Percentiles rank a stretch among this genome's conserved stretches.
phyloP scores from a whole-genome alignment of 2,329 filamentous ascomycete genomes.

The Hansfordia pulvinata region DNA sequence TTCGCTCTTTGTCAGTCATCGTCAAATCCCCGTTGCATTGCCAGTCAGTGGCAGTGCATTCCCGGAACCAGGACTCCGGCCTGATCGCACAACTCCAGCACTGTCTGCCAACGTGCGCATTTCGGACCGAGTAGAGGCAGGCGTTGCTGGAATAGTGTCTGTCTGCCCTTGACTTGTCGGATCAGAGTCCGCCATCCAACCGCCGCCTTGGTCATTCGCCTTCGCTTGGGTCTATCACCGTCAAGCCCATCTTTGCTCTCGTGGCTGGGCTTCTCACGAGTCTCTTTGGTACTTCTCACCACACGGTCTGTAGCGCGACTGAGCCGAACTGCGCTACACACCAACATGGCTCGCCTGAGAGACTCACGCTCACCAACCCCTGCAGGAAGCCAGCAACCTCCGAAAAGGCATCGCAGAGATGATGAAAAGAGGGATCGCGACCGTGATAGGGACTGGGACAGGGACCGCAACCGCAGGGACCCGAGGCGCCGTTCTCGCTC shows the following conservation, averaged over 20 bases:
- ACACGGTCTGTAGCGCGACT: constrained; percentile 20
- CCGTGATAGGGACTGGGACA: constrained; percentile 30
- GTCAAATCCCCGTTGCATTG: too few species aligned
- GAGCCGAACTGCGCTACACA: constrained; percentile 17
- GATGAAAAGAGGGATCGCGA: constrained; percentile 42
- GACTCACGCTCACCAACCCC: constrained; percentile 81
- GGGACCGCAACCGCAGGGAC: constrained; percentile 34
- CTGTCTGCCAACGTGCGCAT: too few species aligned
- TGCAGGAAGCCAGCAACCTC: constrained; percentile 72
- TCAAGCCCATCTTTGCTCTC: constrained; percentile 7
- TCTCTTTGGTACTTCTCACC: constrained; percentile 21
- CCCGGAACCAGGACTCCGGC: too few species aligned
- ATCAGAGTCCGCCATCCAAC: not conserved
- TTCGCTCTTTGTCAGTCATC: too few species aligned
- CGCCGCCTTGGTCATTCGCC: not conserved
- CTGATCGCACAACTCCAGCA: too few species aligned
- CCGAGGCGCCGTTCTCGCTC: constrained; percentile 44
- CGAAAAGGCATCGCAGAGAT: constrained; percentile 53
- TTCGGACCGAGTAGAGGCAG: too few species aligned
- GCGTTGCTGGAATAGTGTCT: too few species aligned
- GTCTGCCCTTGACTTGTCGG: too few species aligned
- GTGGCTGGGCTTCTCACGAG: constrained; percentile 12
- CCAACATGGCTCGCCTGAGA: constrained; percentile 47
- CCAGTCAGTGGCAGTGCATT: too few species aligned
- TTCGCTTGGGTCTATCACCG: too few species aligned